Percentiles rank a stretch among this genome's conserved stretches.
These are phyloP conservation scores for Candida glaebosa DNA, from an alignment of 805 yeast species.

Conservation along the genomic window DNA sequence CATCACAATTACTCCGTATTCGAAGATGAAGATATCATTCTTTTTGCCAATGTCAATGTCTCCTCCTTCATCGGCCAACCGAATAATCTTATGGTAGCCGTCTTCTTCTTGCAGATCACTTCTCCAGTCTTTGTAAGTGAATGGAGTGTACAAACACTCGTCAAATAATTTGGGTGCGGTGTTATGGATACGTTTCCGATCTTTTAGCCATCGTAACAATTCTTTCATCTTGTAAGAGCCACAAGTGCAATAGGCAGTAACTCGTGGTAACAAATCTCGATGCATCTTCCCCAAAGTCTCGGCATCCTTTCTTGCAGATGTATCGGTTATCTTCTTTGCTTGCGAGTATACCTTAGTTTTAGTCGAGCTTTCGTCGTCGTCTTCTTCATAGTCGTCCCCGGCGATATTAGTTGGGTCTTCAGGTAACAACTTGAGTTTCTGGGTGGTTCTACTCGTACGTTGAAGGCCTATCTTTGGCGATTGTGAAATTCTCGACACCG, in stretches of 20 bases:
- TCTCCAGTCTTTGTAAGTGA: constrained; percentile 78
- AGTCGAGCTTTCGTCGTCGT: constrained; percentile 21
- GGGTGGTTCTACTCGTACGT: constrained; percentile 70
- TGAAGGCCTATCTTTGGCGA: constrained; percentile 63
- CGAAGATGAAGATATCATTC: constrained; percentile 84
- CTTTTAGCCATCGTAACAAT: constrained; percentile 78
- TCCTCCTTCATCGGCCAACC: constrained; percentile 92
- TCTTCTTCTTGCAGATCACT: constrained; percentile 22
- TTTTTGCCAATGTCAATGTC: constrained; percentile 83
- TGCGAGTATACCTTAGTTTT: constrained; percentile 65
- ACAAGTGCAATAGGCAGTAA: constrained; percentile 94
- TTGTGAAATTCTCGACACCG: constrained; percentile 26
- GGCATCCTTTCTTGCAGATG: constrained; percentile 90
- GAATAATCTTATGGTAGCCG: constrained; percentile 39
- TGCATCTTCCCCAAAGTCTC: constrained; percentile 86
- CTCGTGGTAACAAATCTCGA: constrained; percentile 82
- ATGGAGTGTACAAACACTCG: constrained; percentile 93
- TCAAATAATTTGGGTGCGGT: constrained; percentile 87
- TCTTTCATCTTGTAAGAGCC: constrained; percentile 90
- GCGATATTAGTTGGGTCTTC: constrained; percentile 24
- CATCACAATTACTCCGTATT: constrained; percentile 93
- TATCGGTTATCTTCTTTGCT: constrained; percentile 76
- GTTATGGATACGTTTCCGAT: constrained; percentile 66
- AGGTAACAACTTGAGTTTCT: constrained; percentile 69
- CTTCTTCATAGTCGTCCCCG: constrained; percentile 28